Percentiles rank a stretch among this genome's conserved stretches.
Evolutionary conservation across 2,329 filamentous ascomycete species (phyloP).

Genomic region (Aspergillus sp.): DNA sequence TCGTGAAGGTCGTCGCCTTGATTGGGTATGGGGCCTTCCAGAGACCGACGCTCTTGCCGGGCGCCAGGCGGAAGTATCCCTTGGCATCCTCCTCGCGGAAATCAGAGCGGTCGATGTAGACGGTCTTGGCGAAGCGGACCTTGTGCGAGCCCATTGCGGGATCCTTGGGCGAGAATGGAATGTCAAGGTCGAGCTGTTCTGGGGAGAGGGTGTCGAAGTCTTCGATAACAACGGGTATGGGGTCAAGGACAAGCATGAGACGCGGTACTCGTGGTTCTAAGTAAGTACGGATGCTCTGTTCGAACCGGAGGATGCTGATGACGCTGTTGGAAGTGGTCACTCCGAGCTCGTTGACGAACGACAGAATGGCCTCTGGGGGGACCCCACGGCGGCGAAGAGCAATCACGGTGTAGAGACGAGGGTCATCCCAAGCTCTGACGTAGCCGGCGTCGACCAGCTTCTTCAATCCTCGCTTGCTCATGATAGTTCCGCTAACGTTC

Average conservation of each 20-base stretch:
- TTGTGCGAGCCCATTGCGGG: constrained; percentile 54
- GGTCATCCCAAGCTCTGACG: constrained; percentile 89
- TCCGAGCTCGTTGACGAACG: constrained; percentile 87
- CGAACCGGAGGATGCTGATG: constrained; percentile 80
- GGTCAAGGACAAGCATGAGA: constrained; percentile 85
- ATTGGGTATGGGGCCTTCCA: constrained; percentile 70
- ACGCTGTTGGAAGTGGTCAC: constrained; percentile 79
- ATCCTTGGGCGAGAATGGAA: constrained; percentile 80
- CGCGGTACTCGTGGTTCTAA: constrained; percentile 85
- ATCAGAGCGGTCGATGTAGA: constrained; percentile 82
- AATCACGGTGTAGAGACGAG: constrained; percentile 83
- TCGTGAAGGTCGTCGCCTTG: constrained; percentile 66
- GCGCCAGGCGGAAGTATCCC: constrained; percentile 76
- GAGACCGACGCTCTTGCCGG: constrained; percentile 71
- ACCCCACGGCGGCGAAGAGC: constrained; percentile 80
- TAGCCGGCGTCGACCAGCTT: constrained; percentile 75
- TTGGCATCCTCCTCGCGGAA: constrained; percentile 65
- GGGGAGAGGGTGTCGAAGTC: constrained; percentile 72
- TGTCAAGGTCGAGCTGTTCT: constrained; percentile 62
- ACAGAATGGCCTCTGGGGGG: constrained; percentile 81
- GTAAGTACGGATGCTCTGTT: constrained; percentile 80
- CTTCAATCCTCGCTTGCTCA: constrained; percentile 81
- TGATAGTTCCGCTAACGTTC: constrained; percentile 78
- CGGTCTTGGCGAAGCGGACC: constrained; percentile 68
- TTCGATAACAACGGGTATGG: constrained; percentile 77